Conservation (phyloP, 2,329 filamentous ascomycete genomes). For the Rutstroemia sp. region DNA sequence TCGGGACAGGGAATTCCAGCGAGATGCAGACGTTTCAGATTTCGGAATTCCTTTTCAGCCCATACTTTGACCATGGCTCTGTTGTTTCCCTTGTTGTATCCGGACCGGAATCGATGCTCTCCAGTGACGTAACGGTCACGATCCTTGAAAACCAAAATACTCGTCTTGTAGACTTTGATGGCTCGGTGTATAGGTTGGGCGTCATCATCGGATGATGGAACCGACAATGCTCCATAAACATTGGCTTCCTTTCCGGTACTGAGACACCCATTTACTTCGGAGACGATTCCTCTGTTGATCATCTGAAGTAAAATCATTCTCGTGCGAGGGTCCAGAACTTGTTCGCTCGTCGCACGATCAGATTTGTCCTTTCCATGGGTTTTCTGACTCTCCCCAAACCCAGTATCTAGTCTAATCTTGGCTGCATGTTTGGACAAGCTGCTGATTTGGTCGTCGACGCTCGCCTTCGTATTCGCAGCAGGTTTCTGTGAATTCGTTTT, state of each 20-base stretch:
- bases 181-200: constrained; percentile 63
- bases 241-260: constrained; percentile 98
- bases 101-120: constrained; percentile 83
- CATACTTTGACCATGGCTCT: constrained; percentile 96
- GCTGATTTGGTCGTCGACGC: constrained; percentile 80
- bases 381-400: constrained; percentile 43
- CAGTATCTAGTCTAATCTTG: constrained; percentile 72
- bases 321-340: constrained; percentile 88
- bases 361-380: constrained; percentile 73
- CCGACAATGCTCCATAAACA: constrained; percentile 81
- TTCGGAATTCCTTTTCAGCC: constrained; percentile 98
- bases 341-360: constrained; percentile 88
- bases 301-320: constrained; percentile 94
- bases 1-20: constrained; percentile 88
- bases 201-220: constrained; percentile 43
- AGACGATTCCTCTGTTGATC: constrained; percentile 85
- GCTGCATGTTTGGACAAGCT: constrained; percentile 77
- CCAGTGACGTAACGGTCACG: constrained; percentile 92
- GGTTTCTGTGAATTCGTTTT: constrained; percentile 75
- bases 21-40: constrained; percentile 74
- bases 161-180: constrained; percentile 98
- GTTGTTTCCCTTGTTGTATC: constrained; percentile 91
- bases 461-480: constrained; percentile 68
- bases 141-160: constrained; percentile 96
- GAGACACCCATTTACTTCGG: constrained; percentile 88